Base-by-base conservation (phyloP, 2,329 filamentous ascomycete species). In the Aspergillus intermedius region DNA sequence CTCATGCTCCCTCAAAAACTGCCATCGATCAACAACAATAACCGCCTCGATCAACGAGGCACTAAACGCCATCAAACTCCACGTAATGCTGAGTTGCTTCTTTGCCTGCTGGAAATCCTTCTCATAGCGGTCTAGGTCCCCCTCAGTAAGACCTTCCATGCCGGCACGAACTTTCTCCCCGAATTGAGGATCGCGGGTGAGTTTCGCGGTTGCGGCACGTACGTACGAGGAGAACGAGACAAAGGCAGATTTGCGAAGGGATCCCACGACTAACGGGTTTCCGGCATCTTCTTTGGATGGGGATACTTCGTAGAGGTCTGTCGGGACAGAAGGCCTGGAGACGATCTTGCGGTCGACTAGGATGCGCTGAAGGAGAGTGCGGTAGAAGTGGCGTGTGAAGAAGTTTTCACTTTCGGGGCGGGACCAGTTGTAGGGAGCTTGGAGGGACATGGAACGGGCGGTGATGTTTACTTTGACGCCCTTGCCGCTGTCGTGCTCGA, bases 21-120 rank as follows among this genome's bases (percentile, higher is more conserved):
- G 73, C 87, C 89, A 98, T 42, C 93, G 79, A 74, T 98, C 93
- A 42, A 86, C 82, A 45, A 95, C 89, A 60, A 98, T 91, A 50
- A 94, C 74, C 28, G 89, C 88, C 74, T 98, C 93, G 2, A 94
- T 84, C 3, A 95, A 86, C 17, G 82, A 82, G 2, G 91, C 91
- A 66, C 89, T 94, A 61, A 95, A 96, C 1, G 93, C 91, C 91
- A 98, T 98, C 60, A 98, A 68, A 57, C 82, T 89, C 93, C 93
- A 98, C 50, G 94, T 81, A 6, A 94, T 79, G 61, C 86, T 89
- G 35, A 98, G 72, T 62, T 96, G 86, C 59, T 89, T 87, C 72
- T 86, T 88, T 47, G 85, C 77, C 35, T 77, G 75, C 25, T 67
- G 65, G 67, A 86, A 96, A 39, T 70, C 65, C 8, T 65, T 61